These are phyloP conservation scores for Leersia perrieri DNA, from an alignment of 176 grass and related monocot species.

Conservation along the genomic window DNA sequence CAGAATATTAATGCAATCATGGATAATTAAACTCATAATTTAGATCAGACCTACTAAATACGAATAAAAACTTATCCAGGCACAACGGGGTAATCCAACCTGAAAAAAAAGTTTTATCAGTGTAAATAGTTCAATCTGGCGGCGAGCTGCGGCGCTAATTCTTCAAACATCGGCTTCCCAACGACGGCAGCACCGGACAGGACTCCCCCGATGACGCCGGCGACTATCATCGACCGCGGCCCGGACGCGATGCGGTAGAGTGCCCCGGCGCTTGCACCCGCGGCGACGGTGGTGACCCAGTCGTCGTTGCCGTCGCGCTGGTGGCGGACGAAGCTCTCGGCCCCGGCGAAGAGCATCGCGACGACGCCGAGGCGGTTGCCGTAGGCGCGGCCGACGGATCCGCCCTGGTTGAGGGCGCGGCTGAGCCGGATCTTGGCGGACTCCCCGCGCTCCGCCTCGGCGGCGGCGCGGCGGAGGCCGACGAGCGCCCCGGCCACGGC, in stretches of 20 bases:
- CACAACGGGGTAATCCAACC: background rate
- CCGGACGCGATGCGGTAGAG: conserved; percentile 49
- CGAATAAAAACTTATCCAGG: background rate
- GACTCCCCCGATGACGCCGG: conserved; percentile 47
- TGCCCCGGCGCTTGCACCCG: conserved; percentile 44
- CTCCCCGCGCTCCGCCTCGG: conserved; percentile 43
- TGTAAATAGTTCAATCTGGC: background rate
- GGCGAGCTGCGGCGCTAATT: conserved; percentile 42
- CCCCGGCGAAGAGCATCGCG: conserved; percentile 50
- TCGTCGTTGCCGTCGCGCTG: conserved; percentile 45
- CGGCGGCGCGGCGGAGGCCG: conserved; percentile 39
- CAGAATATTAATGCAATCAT: background rate
- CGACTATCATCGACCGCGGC: conserved; percentile 33
- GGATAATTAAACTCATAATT: background rate
- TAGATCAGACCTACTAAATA: background rate
- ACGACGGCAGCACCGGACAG: conserved; percentile 46
- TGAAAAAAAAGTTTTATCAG: background rate
- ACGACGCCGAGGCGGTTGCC: conserved; percentile 50
- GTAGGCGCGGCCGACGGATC: conserved; percentile 42
- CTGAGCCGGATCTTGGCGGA: conserved; percentile 51
- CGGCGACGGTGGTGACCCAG: conserved; percentile 55
- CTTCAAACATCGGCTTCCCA: conserved; percentile 40
- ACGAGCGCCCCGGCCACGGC: conserved; percentile 24
- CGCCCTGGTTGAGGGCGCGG: conserved; percentile 50
- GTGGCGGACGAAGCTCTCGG: conserved; percentile 33